Evolutionary conservation across 1,139 yeast species (phyloP).

Genomic region (Petasospora rhodanensis): DNA sequence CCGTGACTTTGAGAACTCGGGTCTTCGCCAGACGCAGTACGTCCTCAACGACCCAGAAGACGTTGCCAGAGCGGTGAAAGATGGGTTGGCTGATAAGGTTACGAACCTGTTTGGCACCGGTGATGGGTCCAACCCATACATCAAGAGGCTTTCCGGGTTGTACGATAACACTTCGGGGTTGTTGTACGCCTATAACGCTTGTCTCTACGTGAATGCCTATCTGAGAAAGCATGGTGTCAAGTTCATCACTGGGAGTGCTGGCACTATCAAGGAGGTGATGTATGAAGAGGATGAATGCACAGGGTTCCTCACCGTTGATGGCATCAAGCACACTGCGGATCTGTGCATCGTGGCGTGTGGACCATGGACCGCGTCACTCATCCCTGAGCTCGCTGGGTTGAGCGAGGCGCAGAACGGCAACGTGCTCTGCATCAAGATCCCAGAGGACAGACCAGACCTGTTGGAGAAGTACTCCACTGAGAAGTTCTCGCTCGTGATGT

Average conservation of each 20-base stretch:
- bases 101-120: slow-evolving; percentile 25
- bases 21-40: slow-evolving; percentile 30
- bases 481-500: slow-evolving; percentile 29
- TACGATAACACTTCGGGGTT: slow-evolving; percentile 37
- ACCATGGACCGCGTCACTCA: slow-evolving; percentile 23
- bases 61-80: slow-evolving; percentile 28
- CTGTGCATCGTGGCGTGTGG: slow-evolving; percentile 20
- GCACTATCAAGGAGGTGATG: slow-evolving; percentile 9
- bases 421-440: slow-evolving; percentile 28
- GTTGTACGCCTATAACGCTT: slow-evolving; percentile 35
- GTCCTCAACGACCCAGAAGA: slow-evolving; percentile 29
- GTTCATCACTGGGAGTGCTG: slow-evolving; percentile 18
- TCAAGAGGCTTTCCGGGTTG: slow-evolving; percentile 26
- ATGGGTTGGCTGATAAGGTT: slow-evolving; percentile 27
- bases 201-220: slow-evolving; percentile 27
- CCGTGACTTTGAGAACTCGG: slow-evolving; percentile 27
- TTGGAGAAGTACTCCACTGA: slow-evolving; percentile 27
- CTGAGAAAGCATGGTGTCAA: slow-evolving; percentile 21
- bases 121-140: slow-evolving; percentile 4
- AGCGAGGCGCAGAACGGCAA: slow-evolving; percentile 36
- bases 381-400: slow-evolving; percentile 28
- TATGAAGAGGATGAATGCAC: too few relatives aligned
- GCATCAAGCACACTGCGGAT: slow-evolving; percentile 26
- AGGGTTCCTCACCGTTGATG: slow-evolving; percentile 20
- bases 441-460: slow-evolving; percentile 29